Evolutionary conservation across 371 early-diverging fungal genomes (phyloP).

Genomic region (Syncephalastrum contaminatum): DNA sequence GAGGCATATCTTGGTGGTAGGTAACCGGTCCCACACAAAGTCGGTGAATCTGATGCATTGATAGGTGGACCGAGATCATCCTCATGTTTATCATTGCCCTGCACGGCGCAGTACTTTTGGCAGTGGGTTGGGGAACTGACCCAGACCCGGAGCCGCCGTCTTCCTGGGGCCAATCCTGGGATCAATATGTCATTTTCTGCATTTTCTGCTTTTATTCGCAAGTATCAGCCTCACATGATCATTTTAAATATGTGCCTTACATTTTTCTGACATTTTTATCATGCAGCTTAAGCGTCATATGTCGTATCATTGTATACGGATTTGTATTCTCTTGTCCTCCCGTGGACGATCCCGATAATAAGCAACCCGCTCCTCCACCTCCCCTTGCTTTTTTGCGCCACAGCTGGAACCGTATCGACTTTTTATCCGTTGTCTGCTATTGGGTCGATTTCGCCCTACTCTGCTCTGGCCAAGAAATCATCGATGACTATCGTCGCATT

Average conservation of each 20-base stretch:
- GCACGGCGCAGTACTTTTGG: conserved; percentile 46
- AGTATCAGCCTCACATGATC: conserved; percentile 8
- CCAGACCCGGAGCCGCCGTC: conserved; percentile 29
- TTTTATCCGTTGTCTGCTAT: conserved; percentile 56
- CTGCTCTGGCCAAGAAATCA: conserved; percentile 31
- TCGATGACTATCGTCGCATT: conserved; percentile 38
- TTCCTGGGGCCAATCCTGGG: conserved; percentile 55
- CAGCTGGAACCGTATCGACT: conserved; percentile 69
- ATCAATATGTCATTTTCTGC: conserved; percentile 51
- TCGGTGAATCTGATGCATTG: neutral
- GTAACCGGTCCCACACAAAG: neutral
- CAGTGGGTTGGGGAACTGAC: conserved; percentile 43
- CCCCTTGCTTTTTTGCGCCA: conserved; percentile 60
- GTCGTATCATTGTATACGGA: conserved; percentile 59
- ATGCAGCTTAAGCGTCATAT: conserved; percentile 7
- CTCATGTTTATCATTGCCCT: conserved; percentile 52
- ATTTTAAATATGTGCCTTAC: neutral
- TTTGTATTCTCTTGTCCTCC: conserved; percentile 41
- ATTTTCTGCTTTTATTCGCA: conserved; percentile 64
- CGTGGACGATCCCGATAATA: conserved; percentile 3
- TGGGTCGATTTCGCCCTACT: conserved; percentile 59
- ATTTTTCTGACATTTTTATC: conserved; percentile 2
- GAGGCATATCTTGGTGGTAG: conserved; percentile 32
- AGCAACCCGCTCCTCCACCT: conserved; percentile 6
- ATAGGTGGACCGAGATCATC: conserved; percentile 58